These are phyloP conservation scores for Flaveria bidentis DNA, from an alignment of 129 eudicot species.

Conservation along the genomic window DNA sequence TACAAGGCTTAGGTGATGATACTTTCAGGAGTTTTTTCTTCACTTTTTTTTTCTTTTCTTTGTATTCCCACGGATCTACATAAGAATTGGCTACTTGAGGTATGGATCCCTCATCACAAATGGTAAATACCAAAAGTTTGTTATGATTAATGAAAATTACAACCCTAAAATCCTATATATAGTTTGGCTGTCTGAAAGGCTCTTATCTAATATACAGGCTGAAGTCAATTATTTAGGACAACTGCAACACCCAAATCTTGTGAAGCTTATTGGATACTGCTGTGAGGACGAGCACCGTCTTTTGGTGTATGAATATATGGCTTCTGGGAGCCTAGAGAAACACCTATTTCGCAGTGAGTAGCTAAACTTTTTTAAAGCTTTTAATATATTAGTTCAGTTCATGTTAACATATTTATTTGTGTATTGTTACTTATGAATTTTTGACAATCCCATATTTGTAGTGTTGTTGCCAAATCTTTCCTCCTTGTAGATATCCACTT, in stretches of 20 bases:
- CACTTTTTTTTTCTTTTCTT: too few relatives aligned
- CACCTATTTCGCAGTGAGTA: conserved; percentile 88
- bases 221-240: conserved; percentile 98
- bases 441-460: neutral
- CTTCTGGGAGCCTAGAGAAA: conserved; percentile 92
- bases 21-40: too few relatives aligned
- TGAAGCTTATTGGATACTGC: conserved; percentile 93
- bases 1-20: too few relatives aligned
- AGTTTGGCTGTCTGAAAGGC: neutral
- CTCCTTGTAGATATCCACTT: neutral
- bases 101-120: too few relatives aligned
- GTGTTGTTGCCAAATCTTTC: neutral
- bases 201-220: conserved; percentile 59
- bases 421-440: neutral
- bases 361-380: conserved; percentile 14
- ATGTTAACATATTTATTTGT: neutral
- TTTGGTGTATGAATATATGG: conserved; percentile 96
- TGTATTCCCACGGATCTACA: too few relatives aligned
- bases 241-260: conserved; percentile 85
- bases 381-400: neutral
- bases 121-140: too few relatives aligned
- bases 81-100: too few relatives aligned
- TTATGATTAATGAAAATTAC: neutral
- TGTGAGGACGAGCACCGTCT: conserved; percentile 96
- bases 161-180: too few relatives aligned